phyloP scores from a whole-genome alignment of 331 rosid species.

The Quercus lobata region DNA sequence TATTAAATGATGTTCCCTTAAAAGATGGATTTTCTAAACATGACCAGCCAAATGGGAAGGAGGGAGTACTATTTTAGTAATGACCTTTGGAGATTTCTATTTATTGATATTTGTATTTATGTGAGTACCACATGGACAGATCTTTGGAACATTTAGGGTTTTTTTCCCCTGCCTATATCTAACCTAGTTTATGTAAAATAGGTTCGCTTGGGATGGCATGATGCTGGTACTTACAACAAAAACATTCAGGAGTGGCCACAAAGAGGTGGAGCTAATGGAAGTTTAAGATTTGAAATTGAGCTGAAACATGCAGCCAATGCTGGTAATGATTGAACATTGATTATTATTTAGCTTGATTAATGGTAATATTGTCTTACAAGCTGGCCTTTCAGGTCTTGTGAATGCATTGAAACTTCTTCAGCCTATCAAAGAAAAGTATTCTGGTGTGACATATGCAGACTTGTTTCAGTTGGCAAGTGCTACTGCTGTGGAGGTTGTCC shows the following conservation, averaged over 20 bases:
- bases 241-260: slow-evolving; percentile 90
- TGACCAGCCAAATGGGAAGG: too few relatives aligned
- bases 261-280: slow-evolving; percentile 94
- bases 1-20: too few relatives aligned
- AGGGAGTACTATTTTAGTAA: not conserved
- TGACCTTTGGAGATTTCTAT: not conserved
- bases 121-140: not conserved
- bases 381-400: slow-evolving; percentile 63
- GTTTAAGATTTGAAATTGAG: slow-evolving; percentile 85
- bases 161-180: not conserved
- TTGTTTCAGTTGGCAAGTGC: slow-evolving; percentile 96
- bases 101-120: not conserved
- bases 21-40: too few relatives aligned
- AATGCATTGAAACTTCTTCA: slow-evolving; percentile 94
- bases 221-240: slow-evolving; percentile 91
- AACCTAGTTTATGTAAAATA: slow-evolving; percentile 17
- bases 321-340: slow-evolving; percentile 38
- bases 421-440: slow-evolving; percentile 87
- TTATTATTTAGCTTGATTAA: slow-evolving; percentile 18
- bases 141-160: not conserved
- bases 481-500: slow-evolving; percentile 81
- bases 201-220: slow-evolving; percentile 99
- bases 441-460: slow-evolving; percentile 90
- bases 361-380: slow-evolving; percentile 14
- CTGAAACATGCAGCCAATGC: slow-evolving; percentile 94